phyloP scores from a whole-genome alignment of 2,329 filamentous ascomycete genomes.

The Epichloe coenophiala region DNA sequence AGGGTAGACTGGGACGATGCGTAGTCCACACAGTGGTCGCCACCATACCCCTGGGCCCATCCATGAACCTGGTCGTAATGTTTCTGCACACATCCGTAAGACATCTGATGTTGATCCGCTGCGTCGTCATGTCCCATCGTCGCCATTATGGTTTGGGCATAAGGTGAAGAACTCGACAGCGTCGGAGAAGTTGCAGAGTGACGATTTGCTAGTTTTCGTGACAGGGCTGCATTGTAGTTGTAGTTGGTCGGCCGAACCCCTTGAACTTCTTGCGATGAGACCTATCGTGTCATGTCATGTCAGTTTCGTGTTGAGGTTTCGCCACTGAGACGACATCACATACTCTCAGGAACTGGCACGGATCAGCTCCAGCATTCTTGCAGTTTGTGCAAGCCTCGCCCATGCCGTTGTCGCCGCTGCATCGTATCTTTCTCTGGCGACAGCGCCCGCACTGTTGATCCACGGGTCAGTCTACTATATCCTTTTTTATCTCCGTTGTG shows the following conservation, averaged over 20 bases:
- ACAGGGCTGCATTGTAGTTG: conserved; percentile 17
- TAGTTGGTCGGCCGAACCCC: conserved; percentile 14
- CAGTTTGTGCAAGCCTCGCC: conserved; percentile 76
- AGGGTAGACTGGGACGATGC: conserved; percentile 11
- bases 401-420: conserved; percentile 70
- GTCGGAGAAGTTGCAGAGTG: conserved; percentile 8
- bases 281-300: conserved; percentile 7
- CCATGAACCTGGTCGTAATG: conserved; percentile 12
- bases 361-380: conserved; percentile 54
- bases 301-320: neutral
- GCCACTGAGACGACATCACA: conserved; percentile 7
- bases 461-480: conserved; percentile 1
- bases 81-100: conserved; percentile 14
- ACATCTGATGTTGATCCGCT: conserved; percentile 3
- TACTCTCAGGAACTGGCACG: conserved; percentile 75
- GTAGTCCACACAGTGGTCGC: conserved; percentile 15
- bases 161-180: neutral
- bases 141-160: neutral
- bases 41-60: conserved; percentile 14
- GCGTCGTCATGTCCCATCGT: conserved; percentile 1
- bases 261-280: conserved; percentile 19
- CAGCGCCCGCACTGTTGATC: conserved; percentile 65
- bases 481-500: conserved; percentile 1
- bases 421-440: conserved; percentile 87
- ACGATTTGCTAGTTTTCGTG: conserved; percentile 18